Base-by-base conservation (phyloP, 805 yeast species). In the Yamadazyma sp. region DNA sequence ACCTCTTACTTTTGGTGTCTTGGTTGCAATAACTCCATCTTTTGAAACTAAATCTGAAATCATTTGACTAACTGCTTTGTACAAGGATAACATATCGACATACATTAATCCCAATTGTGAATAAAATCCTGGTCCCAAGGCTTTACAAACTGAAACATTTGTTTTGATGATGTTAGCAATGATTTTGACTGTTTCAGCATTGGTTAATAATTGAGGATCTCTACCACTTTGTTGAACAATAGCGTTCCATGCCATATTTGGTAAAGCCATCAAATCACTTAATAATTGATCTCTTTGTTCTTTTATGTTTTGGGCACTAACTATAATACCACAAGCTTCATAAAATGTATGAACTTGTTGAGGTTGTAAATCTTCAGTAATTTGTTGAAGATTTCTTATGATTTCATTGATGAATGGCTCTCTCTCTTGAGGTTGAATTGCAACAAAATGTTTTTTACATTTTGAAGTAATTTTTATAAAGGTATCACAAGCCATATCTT, bases 401-500 rank as follows among this genome's bases (percentile, higher is more conserved):
- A 93, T 89, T 48, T 87, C 95, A 55, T 84, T 86, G 47, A 93
- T 85, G 52, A 91, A 91, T 13, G 98, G 96, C 56, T 83, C 95
- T 6, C 75, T 58, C 65, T 94, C 98, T 44, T 81, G 82, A 14
- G 78, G 75, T 62, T 91, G 97, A 48, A 77, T 82, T 31, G 84
- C 82, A 26, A 91, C 95, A 62, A 93, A 93, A 62, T 91, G 97
- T 47, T 89, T 80, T 62, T 88, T 89, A 74, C 98, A 93, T 65
- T 93, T 93, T 48, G 78, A 82, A 15, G 96, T 86, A 59, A 93
- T 93, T 61, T 93, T 93, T 56, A 91, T 91, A 57, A 93, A 93
- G 1, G 99, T 93, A 62, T 93, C 99, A 70, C 98, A 93, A 7
- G 99, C 98, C 98, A 93, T 93, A 62, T 93, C 98, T 67, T 93